Evolutionary conservation across 768 basidiomycete genomes (phyloP), one percentile per base, ranked within the genome.

Genomic region (Jaapia argillacea): DNA sequence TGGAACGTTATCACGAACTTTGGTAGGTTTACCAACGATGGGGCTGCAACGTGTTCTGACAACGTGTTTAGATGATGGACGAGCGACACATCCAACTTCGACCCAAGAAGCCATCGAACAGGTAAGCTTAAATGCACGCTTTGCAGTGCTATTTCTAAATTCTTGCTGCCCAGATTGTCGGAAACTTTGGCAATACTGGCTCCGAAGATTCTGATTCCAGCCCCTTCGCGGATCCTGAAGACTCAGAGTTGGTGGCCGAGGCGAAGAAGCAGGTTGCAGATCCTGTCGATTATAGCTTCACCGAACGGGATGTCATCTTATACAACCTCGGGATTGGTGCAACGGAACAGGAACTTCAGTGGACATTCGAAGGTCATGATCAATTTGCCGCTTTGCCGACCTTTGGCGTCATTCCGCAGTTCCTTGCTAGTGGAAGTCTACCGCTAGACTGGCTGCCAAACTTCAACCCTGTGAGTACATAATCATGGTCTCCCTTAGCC

Each of bases 271-370:
- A 62, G 16, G 57, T 68, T 1, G 56, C 67, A 0, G 71, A 79
- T 4, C 68, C 77, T 4, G 66, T 71, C 33, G 74, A 78, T 33
- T 93, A 77, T 63, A 69, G 59, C 18, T 99, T 86, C 62, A 79
- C 81, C 5, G 91, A 96, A 68, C 75, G 86, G 23, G 92, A 98
- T 57, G 77, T 97, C 27, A 85, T 96, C 49, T 68, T 98, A 6
- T 99, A 98, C 68, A 97, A 97, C 63, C 70, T 98, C 26, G 93
- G 94, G 27, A 64, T 98, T 45, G 96, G 96, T 7, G 96, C 93
- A 20, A 93, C 84, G 1, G 92, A 85, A 64, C 77, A 85, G 54
- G 92, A 99, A 45, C 74, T 97, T 4, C 79, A 90, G 50, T 91
- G 89, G 84, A 80, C 81, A 7, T 98, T 79, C 53, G 96, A 99